Conservation (phyloP, 768 basidiomycete genomes). For the Trametopsis cervina region DNA sequence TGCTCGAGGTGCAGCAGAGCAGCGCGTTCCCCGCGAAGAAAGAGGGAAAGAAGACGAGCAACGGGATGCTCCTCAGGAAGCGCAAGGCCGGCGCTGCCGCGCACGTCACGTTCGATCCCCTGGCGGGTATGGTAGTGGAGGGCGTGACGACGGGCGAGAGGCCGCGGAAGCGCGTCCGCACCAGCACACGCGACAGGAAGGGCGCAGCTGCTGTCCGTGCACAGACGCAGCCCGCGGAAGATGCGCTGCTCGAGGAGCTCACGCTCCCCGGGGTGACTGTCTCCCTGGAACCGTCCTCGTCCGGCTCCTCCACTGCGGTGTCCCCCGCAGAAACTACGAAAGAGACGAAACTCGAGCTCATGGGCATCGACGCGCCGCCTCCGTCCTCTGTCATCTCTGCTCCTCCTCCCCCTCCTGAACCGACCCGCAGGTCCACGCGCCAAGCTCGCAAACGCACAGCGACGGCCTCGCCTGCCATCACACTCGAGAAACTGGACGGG, state of each 20-base stretch:
- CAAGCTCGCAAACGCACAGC: slow-evolving; percentile 3
- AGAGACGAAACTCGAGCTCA: slow-evolving; percentile 8
- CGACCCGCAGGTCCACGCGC: slow-evolving; percentile 6
- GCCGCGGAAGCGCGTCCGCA: background rate
- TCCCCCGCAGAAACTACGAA: background rate
- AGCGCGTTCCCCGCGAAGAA: slow-evolving; percentile 2
- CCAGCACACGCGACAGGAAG: background rate
- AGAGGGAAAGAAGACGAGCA: slow-evolving; percentile 5
- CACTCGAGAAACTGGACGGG: background rate
- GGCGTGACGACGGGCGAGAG: background rate
- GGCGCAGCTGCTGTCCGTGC: background rate
- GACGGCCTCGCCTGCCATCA: background rate
- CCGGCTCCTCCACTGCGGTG: background rate
- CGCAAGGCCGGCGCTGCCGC: slow-evolving; percentile 6
- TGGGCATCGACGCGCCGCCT: background rate
- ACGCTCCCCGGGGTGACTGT: background rate
- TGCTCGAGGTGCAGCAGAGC: slow-evolving; percentile 3
- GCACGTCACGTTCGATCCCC: background rate
- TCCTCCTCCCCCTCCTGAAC: slow-evolving; percentile 1
- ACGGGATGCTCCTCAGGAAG: slow-evolving; percentile 7
- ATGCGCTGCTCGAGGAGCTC: background rate
- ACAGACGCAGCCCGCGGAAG: background rate
- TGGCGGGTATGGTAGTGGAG: background rate
- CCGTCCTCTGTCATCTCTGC: background rate
- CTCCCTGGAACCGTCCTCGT: background rate